Percentiles rank a stretch among this genome's conserved stretches.
phyloP scores from a whole-genome alignment of 2,329 filamentous ascomycete species.

The Stagonosporopsis cucurbitacearum region DNA sequence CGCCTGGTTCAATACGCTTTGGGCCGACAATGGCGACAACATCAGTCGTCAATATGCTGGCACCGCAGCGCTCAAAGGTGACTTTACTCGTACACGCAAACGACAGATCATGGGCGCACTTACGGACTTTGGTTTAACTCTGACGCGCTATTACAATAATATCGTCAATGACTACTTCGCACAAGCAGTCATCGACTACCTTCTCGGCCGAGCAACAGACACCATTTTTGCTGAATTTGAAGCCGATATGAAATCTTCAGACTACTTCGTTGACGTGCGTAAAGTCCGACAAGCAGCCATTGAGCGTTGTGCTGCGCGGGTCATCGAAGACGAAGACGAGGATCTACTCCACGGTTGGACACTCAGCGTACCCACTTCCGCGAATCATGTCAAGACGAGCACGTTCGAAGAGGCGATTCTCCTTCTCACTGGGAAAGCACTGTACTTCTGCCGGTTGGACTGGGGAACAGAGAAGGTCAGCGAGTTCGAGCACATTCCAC shows the following conservation, averaged over 20 bases:
- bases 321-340: conserved; percentile 76
- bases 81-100: conserved; percentile 91
- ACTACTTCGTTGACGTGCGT: conserved; percentile 85
- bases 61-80: conserved; percentile 93
- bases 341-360: conserved; percentile 92
- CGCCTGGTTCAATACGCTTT: conserved; percentile 93
- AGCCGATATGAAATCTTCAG: conserved; percentile 87
- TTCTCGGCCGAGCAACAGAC: conserved; percentile 85
- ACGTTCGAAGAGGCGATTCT: conserved; percentile 90
- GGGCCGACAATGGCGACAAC: conserved; percentile 97
- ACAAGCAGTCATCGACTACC: conserved; percentile 92
- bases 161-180: conserved; percentile 98
- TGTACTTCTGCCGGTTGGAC: conserved; percentile 91
- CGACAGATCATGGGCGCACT: conserved; percentile 89
- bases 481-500: conserved; percentile 84
- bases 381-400: conserved; percentile 69
- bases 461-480: conserved; percentile 95
- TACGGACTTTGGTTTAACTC: conserved; percentile 86
- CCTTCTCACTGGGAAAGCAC: conserved; percentile 79
- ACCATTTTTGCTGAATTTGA: conserved; percentile 94
- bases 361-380: conserved; percentile 74
- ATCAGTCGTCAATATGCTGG: conserved; percentile 96
- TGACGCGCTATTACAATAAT: conserved; percentile 81
- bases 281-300: conserved; percentile 89
- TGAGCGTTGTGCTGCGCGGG: conserved; percentile 84